phyloP scores from a whole-genome alignment of 1,284 basidiomycete genomes.

The Cryptococcus hybrid region DNA sequence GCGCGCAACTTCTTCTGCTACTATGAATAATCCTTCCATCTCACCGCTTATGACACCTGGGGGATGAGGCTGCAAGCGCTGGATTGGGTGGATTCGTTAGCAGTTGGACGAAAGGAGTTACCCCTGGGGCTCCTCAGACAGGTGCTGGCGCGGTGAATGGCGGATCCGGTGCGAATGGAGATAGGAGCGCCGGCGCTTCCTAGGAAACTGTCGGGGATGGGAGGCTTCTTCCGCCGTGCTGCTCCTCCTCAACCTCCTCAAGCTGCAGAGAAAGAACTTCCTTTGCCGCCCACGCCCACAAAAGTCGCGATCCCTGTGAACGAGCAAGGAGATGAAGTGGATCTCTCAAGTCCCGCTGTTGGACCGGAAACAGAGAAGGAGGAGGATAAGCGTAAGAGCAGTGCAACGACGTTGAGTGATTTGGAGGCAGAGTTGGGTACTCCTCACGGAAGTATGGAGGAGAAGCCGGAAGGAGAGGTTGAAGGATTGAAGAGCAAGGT shows the following conservation, averaged over 20 bases:
- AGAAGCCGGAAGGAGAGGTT: background rate
- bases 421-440: slow-evolving; percentile 17
- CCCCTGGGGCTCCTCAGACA: background rate
- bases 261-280: slow-evolving; percentile 6
- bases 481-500: background rate
- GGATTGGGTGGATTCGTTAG: slow-evolving; percentile 32
- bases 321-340: background rate
- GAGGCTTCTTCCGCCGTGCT: slow-evolving; percentile 22
- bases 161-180: background rate
- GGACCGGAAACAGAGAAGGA: slow-evolving; percentile 2
- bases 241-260: background rate
- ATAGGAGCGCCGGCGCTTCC: slow-evolving; percentile 1
- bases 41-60: slow-evolving; percentile 11
- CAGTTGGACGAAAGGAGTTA: slow-evolving; percentile 36
- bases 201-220: slow-evolving; percentile 18
- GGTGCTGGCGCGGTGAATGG: background rate
- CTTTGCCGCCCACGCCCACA: background rate
- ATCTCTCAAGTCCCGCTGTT: slow-evolving; percentile 11
- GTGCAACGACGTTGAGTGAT: slow-evolving; percentile 15
- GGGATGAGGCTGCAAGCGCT: background rate
- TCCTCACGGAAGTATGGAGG: slow-evolving; percentile 4
- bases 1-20: slow-evolving; percentile 6
- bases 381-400: slow-evolving; percentile 6
- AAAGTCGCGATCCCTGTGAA: background rate
- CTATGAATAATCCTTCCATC: slow-evolving; percentile 7